A percentile compares a stretch with the other conserved stretches of the same genome.
phyloP scores from a whole-genome alignment of 495 filamentous ascomycete genomes.

The Melanomma pulvis-pyrius region DNA sequence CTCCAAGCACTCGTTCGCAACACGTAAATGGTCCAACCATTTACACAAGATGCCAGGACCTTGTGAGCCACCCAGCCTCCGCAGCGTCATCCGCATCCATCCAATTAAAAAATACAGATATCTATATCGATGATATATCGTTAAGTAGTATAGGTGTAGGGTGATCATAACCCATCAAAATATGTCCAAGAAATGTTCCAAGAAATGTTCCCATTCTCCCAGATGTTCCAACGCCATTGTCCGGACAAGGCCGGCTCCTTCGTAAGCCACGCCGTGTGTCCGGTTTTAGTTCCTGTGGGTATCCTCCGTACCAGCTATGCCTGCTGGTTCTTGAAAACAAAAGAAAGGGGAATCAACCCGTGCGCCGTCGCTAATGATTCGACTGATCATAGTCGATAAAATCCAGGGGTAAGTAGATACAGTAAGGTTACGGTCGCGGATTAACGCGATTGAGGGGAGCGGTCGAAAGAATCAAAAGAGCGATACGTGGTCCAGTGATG shows the following conservation, averaged over 20 bases:
- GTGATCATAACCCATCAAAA: slow-evolving; percentile 1
- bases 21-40: slow-evolving; percentile 17
- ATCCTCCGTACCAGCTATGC: slow-evolving; percentile 15
- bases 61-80: background rate
- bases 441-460: background rate
- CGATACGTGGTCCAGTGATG: background rate
- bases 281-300: slow-evolving; percentile 19
- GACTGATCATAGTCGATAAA: slow-evolving; percentile 15
- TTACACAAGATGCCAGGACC: slow-evolving; percentile 16
- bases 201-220: background rate
- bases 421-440: background rate
- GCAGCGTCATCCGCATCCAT: background rate
- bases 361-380: slow-evolving; percentile 35
- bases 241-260: background rate
- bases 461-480: background rate
- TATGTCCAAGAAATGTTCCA: background rate
- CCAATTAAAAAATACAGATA: slow-evolving; percentile 30
- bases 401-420: background rate
- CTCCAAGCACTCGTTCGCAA: background rate
- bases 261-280: slow-evolving; percentile 9
- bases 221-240: slow-evolving; percentile 12
- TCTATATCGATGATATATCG: background rate
- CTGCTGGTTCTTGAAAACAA: slow-evolving; percentile 12
- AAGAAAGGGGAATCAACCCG: slow-evolving; percentile 11
- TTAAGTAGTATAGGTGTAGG: background rate